These are phyloP conservation scores for Pholiota molesta DNA, from an alignment of 768 basidiomycete genomes.

Conservation along the genomic window DNA sequence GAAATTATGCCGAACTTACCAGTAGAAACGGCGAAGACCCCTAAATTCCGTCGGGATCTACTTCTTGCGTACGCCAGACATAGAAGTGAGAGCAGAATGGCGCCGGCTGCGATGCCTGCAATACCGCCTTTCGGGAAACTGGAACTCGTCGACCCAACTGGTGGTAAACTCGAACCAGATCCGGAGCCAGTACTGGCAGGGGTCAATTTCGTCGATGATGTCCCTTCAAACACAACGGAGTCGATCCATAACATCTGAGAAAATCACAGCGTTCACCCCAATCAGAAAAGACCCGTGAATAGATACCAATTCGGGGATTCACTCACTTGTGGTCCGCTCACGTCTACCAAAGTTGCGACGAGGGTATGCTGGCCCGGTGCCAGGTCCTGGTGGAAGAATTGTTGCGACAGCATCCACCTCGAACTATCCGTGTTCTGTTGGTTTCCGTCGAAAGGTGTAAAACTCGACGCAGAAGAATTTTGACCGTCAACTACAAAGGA, in stretches of 20 bases:
- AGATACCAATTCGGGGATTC: not conserved
- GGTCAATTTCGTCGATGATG: slow-evolving; percentile 8
- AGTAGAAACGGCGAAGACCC: not conserved
- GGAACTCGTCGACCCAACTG: not conserved
- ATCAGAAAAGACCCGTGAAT: too few species aligned
- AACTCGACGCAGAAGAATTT: not conserved
- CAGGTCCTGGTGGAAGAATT: slow-evolving; percentile 20
- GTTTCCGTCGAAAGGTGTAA: slow-evolving; percentile 14
- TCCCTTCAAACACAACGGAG: slow-evolving; percentile 19
- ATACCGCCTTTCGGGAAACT: slow-evolving; percentile 6
- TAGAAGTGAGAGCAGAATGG: not conserved
- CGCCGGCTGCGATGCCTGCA: slow-evolving; percentile 3
- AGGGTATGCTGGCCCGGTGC: slow-evolving; percentile 18
- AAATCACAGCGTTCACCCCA: not conserved
- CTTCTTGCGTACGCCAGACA: not conserved
- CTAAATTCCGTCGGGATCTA: too few species aligned
- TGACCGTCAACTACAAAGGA: slow-evolving; percentile 18
- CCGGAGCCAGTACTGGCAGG: not conserved
- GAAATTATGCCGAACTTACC: not conserved
- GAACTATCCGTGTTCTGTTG: slow-evolving; percentile 12
- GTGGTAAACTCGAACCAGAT: not conserved
- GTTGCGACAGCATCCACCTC: slow-evolving; percentile 16
- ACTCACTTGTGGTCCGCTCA: slow-evolving; percentile 19
- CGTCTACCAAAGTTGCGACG: slow-evolving; percentile 14
- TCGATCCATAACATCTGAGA: slow-evolving; percentile 19